Evolutionary conservation across 2,329 filamentous ascomycete species (phyloP).

Genomic region (Tothia fuscella): DNA sequence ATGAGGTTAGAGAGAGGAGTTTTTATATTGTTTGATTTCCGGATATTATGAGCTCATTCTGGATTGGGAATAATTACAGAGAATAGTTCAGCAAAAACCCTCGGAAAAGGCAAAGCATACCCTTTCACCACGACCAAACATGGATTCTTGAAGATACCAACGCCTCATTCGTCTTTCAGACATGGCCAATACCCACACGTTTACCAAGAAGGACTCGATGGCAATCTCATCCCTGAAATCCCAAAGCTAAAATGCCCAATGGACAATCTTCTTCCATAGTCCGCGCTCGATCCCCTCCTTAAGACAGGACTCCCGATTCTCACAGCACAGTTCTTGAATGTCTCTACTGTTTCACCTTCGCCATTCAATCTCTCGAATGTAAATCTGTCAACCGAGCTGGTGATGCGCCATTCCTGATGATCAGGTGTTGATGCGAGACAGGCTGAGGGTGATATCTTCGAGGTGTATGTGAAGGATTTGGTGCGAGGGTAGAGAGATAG

Average conservation of each 20-base stretch:
- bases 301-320: background rate
- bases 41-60: too few species aligned
- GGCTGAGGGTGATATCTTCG: background rate
- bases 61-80: too few species aligned
- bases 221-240: background rate
- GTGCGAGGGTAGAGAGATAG: constrained; percentile 9
- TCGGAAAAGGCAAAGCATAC: too few species aligned
- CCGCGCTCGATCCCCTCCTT: constrained; percentile 2
- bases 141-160: too few species aligned
- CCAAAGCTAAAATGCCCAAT: constrained; percentile 4
- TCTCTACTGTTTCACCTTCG: background rate
- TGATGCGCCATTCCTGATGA: constrained; percentile 7
- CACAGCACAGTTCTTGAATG: constrained; percentile 1
- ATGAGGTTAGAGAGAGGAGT: too few species aligned
- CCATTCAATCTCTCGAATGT: constrained; percentile 4
- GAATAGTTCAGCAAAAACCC: too few species aligned
- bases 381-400: background rate
- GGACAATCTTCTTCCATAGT: constrained; percentile 7
- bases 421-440: constrained; percentile 6
- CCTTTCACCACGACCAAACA: too few species aligned
- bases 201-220: background rate
- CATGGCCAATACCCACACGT: background rate
- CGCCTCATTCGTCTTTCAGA: too few species aligned
- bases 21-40: too few species aligned
- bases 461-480: constrained; percentile 6